Evolutionary conservation across 2,329 filamentous ascomycete species (phyloP).

Genomic region (Trichophaea hybrida): DNA sequence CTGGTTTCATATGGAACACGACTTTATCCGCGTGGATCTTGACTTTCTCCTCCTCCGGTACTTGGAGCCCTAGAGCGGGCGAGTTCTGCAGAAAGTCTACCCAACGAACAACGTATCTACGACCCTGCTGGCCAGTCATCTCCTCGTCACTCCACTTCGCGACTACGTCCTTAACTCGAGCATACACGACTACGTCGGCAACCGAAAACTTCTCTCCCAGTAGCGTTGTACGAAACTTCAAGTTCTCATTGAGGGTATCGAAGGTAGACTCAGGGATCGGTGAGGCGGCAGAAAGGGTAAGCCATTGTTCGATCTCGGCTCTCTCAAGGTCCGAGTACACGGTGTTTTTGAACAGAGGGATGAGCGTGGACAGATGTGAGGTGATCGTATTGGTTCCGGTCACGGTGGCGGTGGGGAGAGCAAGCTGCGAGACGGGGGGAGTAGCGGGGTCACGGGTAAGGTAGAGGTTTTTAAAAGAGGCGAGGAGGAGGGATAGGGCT

Average conservation of each 20-base stretch:
- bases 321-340: conserved; percentile 67
- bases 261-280: conserved; percentile 49
- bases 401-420: conserved; percentile 15
- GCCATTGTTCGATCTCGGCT: conserved; percentile 79
- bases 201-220: conserved; percentile 73
- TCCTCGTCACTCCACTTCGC: conserved; percentile 70
- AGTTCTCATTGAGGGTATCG: conserved; percentile 67
- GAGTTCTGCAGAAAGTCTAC: conserved; percentile 93
- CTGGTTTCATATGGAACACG: conserved; percentile 65
- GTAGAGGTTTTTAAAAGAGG: conserved; percentile 34
- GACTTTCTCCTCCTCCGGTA: conserved; percentile 62
- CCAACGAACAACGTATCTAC: conserved; percentile 80
- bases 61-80: conserved; percentile 50
- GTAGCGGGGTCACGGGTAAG: conserved; percentile 29
- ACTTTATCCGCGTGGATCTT: conserved; percentile 65
- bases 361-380: conserved; percentile 40
- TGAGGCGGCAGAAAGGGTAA: conserved; percentile 52
- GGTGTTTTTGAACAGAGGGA: conserved; percentile 51
- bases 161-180: conserved; percentile 36
- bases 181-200: conserved; percentile 28
- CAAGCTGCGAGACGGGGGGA: conserved; percentile 29
- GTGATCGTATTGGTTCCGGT: conserved; percentile 27
- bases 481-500: conserved; percentile 31
- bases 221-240: conserved; percentile 75
- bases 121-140: conserved; percentile 75